Conservation (phyloP, 2,329 filamentous ascomycete genomes). For the Neodidymelliopsis sp. region DNA sequence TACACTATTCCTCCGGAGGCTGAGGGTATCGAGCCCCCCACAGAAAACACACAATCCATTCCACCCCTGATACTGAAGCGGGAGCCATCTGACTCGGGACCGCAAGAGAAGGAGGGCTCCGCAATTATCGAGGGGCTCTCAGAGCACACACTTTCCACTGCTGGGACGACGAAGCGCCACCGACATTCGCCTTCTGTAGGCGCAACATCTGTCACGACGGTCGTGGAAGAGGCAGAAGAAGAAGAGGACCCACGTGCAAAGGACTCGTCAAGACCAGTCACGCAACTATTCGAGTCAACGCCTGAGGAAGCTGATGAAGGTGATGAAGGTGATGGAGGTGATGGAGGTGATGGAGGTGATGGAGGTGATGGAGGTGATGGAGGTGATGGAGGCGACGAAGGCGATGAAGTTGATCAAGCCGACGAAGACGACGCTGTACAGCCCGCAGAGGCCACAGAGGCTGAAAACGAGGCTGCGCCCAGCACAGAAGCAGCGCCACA, state of each 20-base stretch:
- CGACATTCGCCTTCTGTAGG: slow-evolving; percentile 82
- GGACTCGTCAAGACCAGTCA: slow-evolving; percentile 21
- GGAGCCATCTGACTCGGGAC: slow-evolving; percentile 37
- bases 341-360: slow-evolving; percentile 27
- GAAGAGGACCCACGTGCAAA: slow-evolving; percentile 52
- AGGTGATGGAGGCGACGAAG: too few species aligned
- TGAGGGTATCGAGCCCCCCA: slow-evolving; percentile 68
- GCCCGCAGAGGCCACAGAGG: slow-evolving; percentile 6
- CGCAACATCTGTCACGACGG: slow-evolving; percentile 75
- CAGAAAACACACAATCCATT: slow-evolving; percentile 54
- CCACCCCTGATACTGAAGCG: slow-evolving; percentile 48
- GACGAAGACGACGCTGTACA: slow-evolving; percentile 4
- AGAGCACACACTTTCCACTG: slow-evolving; percentile 60
- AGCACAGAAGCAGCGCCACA: neutral
- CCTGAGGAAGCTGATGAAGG: slow-evolving; percentile 15
- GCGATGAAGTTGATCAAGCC: too few species aligned
- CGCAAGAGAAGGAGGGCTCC: slow-evolving; percentile 28
- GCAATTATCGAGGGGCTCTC: slow-evolving; percentile 38
- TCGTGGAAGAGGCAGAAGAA: slow-evolving; percentile 84
- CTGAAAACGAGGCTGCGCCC: neutral
- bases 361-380: slow-evolving; percentile 11
- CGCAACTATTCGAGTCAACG: slow-evolving; percentile 27
- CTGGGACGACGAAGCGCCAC: slow-evolving; percentile 81
- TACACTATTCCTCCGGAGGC: slow-evolving; percentile 95
- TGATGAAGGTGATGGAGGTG: too few species aligned